phyloP scores from a whole-genome alignment of 2,329 filamentous ascomycete species.

The Orbilia ellipsospora region DNA sequence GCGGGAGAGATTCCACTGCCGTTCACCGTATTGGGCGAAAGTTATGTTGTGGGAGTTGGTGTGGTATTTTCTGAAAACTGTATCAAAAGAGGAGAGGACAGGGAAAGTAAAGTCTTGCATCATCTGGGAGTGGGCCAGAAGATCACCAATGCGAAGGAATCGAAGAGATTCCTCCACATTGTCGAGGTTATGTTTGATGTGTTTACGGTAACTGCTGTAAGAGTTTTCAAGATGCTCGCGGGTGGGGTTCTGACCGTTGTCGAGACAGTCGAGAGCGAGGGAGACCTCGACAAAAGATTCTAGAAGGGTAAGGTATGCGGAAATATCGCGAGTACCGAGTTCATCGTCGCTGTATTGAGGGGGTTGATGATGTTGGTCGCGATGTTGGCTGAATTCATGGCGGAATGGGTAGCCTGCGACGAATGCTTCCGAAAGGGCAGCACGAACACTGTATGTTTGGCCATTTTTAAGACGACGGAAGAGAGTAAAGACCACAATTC shows the following conservation, averaged over 20 bases:
- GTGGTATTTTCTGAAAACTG: constrained; percentile 40
- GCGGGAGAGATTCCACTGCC: constrained; percentile 44
- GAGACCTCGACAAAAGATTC: constrained; percentile 53
- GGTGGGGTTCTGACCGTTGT: constrained; percentile 41
- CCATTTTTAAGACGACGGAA: constrained; percentile 47
- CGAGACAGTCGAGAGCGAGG: constrained; percentile 35
- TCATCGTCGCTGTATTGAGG: constrained; percentile 39
- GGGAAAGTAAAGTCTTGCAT: constrained; percentile 52
- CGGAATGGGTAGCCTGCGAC: constrained; percentile 36
- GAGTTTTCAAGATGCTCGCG: constrained; percentile 46
- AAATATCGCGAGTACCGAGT: constrained; percentile 46
- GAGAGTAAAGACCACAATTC: constrained; percentile 45
- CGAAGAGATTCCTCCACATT: constrained; percentile 45
- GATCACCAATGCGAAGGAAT: constrained; percentile 36
- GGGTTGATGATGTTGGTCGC: constrained; percentile 25
- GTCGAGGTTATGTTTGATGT: constrained; percentile 49
- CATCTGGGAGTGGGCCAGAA: constrained; percentile 44
- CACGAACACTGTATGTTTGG: constrained; percentile 39
- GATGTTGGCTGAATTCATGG: constrained; percentile 35
- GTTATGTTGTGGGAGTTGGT: constrained; percentile 49
- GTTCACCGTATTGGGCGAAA: constrained; percentile 49
- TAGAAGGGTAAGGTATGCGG: constrained; percentile 41
- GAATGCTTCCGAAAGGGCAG: constrained; percentile 39
- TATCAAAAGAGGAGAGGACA: constrained; percentile 48
- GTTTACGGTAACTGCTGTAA: constrained; percentile 44